Evolutionary conservation across 345 rosid genomes (phyloP).

Genomic region (Hibiscus syriacus): DNA sequence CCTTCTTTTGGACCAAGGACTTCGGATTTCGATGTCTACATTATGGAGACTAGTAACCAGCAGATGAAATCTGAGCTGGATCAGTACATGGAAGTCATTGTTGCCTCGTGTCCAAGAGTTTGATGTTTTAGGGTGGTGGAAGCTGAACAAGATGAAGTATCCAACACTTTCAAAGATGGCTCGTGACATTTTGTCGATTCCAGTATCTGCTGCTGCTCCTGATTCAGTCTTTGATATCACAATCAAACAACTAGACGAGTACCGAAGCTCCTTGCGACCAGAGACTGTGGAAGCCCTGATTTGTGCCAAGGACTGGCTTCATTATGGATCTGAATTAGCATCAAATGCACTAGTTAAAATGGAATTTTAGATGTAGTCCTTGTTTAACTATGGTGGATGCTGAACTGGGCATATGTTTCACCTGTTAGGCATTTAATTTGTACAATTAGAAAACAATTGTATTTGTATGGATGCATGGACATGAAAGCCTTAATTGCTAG

Average conservation of each 20-base stretch:
- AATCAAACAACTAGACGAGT: conserved; percentile 52
- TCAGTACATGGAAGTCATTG: conserved; percentile 67
- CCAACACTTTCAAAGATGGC: conserved; percentile 90
- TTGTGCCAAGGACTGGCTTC: conserved; percentile 89
- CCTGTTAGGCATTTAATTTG: conserved; percentile 8
- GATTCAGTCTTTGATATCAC: conserved; percentile 51
- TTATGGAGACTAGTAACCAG: conserved; percentile 65
- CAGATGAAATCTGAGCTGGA: conserved; percentile 78
- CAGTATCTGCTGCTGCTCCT: conserved; percentile 48
- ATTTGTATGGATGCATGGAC: conserved; percentile 16
- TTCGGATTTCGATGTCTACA: conserved; percentile 75
- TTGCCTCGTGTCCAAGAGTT: conserved; percentile 75
- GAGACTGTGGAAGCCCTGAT: conserved; percentile 85
- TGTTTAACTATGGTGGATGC: conserved; percentile 15
- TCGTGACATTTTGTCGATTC: conserved; percentile 62
- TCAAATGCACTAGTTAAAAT: conserved; percentile 45
- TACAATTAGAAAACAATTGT: conserved; percentile 8
- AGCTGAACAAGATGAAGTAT: conserved; percentile 67
- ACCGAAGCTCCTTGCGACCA: conserved; percentile 64
- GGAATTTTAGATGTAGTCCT: conserved; percentile 35
- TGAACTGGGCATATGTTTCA: background rate
- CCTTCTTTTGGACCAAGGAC: conserved; percentile 29
- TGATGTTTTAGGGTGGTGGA: conserved; percentile 90
- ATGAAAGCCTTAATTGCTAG: conserved; percentile 10
- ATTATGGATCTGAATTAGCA: conserved; percentile 24